Conservation (phyloP, 2,329 filamentous ascomycete genomes). For the Clarireedia hainanense region DNA sequence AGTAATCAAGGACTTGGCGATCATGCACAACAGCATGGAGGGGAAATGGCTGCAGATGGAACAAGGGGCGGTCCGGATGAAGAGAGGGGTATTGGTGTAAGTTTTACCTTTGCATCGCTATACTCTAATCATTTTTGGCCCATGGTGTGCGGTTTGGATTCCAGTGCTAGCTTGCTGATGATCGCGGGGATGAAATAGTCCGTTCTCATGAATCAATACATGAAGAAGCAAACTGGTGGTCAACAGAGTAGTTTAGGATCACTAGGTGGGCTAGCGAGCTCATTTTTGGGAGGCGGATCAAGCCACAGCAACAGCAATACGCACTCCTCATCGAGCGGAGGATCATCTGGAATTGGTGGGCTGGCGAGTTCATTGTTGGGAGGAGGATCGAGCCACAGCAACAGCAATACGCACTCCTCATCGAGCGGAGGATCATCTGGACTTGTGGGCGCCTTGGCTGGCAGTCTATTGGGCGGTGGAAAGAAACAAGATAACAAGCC, state of each 20-base stretch:
- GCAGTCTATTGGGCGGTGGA: slow-evolving; percentile 46
- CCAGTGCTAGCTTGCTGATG: background rate
- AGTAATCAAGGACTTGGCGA: background rate
- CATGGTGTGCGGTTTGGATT: too few species aligned
- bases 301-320: slow-evolving; percentile 20
- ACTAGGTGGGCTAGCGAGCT: slow-evolving; percentile 35
- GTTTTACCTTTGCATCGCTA: slow-evolving; percentile 27
- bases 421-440: slow-evolving; percentile 24
- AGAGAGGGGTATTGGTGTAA: slow-evolving; percentile 59
- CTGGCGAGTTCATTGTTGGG: too few species aligned
- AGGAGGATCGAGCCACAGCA: slow-evolving; percentile 11
- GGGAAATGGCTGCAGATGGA: slow-evolving; percentile 45
- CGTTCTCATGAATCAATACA: slow-evolving; percentile 28
- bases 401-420: slow-evolving; percentile 20
- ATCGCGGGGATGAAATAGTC: slow-evolving; percentile 12
- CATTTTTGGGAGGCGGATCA: slow-evolving; percentile 24
- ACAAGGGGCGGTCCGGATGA: slow-evolving; percentile 53
- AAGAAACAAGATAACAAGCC: slow-evolving; percentile 31
- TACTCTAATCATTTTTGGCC: background rate
- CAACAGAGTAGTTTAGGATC: slow-evolving; percentile 22
- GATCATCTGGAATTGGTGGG: slow-evolving; percentile 27
- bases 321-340: slow-evolving; percentile 17
- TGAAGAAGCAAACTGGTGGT: slow-evolving; percentile 6
- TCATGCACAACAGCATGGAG: slow-evolving; percentile 16
- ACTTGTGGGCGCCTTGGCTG: slow-evolving; percentile 36